Conservation (phyloP, 106 monocot genomes). For the Phalaenopsis aphrodite region DNA sequence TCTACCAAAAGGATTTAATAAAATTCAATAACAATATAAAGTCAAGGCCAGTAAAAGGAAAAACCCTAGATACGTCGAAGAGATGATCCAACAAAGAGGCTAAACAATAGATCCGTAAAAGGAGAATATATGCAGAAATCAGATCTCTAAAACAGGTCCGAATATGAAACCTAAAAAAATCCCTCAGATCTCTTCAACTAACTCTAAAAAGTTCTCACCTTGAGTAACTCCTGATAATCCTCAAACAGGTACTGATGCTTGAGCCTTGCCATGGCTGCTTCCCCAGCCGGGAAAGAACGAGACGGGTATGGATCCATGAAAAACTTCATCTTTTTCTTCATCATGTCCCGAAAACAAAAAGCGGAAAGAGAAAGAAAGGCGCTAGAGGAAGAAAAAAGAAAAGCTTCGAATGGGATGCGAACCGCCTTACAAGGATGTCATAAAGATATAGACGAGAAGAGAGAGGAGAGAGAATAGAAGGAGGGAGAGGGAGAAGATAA, state of each 20-base stretch:
- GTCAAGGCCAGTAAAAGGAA: background rate
- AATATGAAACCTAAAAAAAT: background rate
- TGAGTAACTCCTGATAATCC: conserved; percentile 32
- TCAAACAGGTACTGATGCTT: conserved; percentile 22
- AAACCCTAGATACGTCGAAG: background rate
- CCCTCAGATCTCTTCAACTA: background rate
- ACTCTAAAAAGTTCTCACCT: conserved; percentile 18
- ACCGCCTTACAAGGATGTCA: conserved; percentile 7
- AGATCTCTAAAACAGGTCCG: background rate
- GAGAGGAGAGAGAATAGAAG: background rate
- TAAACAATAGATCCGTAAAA: background rate
- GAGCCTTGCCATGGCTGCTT: conserved; percentile 18
- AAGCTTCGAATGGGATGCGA: background rate
- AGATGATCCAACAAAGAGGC: background rate
- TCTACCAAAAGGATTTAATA: background rate
- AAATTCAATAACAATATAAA: background rate
- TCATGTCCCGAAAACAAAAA: background rate
- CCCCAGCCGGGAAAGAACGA: conserved; percentile 12
- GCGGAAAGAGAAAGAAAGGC: background rate
- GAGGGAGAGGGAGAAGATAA: conserved; percentile 8
- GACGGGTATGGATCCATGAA: background rate
- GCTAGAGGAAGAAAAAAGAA: background rate
- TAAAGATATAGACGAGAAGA: conserved; percentile 13
- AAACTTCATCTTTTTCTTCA: background rate
- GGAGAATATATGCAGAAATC: background rate